Evolutionary conservation across 805 yeast genomes (phyloP), one percentile per base, ranked within the genome.

Genomic region (Candida krabiensis): DNA sequence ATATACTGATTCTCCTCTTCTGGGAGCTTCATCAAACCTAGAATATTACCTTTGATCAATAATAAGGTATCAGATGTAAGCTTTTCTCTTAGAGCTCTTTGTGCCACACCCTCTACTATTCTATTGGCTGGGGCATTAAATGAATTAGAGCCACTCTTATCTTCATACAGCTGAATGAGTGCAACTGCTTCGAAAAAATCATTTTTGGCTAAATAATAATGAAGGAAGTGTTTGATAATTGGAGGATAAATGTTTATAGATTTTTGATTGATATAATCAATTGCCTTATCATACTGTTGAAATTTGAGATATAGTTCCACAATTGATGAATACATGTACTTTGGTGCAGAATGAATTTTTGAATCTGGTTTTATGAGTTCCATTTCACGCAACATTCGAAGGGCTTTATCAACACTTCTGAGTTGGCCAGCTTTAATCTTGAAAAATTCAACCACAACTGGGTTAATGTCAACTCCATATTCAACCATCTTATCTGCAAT

Each of bases 401-500:
- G 7, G 2, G 25, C 24, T 6, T 23, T 5, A 6, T 37, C 38
- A 12, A 28, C 17, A 16, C 28, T 28, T 13, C 21, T 19, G 4
- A 17, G n/a, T 12, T 23, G 15, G 2, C 18, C 12, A 17, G 18
- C 22, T 13, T 35, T 15, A 3, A 23, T 18, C 5, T 38, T 32
- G 15, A 39, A 28, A 9, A 22, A n/a, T 19, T 30, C 40, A 7
- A 24, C 12, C 12, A 27, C 2, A 9, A 42, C 33, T 6, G 40
- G 40, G 16, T 30, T 8, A 3, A 32, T 16, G 22, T 34, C 35
- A 5, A 38, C 30, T 9, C 29, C 30, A 6, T 4, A 5, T n/a
- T 19, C 19, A 25, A 28, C n/a, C 38, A 43, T 39, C 19, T 15
- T 18, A 4, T 32, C 38, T 6, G 26, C n/a, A 11, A 43, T 19